Base-by-base conservation (phyloP, 441 rosid genomes). In the Euphorbia schlechtendalii region DNA sequence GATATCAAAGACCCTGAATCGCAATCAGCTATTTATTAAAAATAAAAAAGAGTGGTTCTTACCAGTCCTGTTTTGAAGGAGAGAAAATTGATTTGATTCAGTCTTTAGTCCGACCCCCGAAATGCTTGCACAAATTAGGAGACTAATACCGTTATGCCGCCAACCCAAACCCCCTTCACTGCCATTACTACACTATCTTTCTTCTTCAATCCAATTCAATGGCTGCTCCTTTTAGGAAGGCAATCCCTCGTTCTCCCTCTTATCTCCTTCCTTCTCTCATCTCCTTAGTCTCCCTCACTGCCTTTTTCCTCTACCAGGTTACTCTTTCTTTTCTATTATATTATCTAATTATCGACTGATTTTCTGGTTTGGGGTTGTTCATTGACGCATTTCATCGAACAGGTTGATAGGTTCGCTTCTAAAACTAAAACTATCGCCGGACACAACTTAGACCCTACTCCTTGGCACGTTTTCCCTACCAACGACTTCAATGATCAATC, bases 401-500 rank as follows among this genome's bases (percentile, higher is more conserved):
- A 86, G 92, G 83, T 81, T 6, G 87, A 82, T 24, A 66, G 66
- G n/a, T 82, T 85, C 57, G 83, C 82, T 25, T 77, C 86, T 9
- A 79, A 60, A 55, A 86, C 87, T 34, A 86, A 83, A 73, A 86
- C 98, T 0, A 67, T 88, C 0, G 96, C 81, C 0, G 98, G 96
- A 7, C 96, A 92, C 76, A 92, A 92, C 82, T 71, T 92, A 57
- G 81, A 83, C 51, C 98, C 98, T 32, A 87, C 96, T 20, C 96
- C 98, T 34, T 92, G 98, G 96, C 98, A 89, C 65, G 13, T 77
- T 22, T 92, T 92, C 69, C 90, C 94, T 0, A 77, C 82, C 2
- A 87, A 73, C 69, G 63, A 69, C 56, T 87, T 87, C 81, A 65
- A 57, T 21, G 82, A 80, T 9, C 79, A 77, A 69, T 28, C 81